phyloP scores from a whole-genome alignment of 1,284 basidiomycete genomes.

The Phlebopus sp. region DNA sequence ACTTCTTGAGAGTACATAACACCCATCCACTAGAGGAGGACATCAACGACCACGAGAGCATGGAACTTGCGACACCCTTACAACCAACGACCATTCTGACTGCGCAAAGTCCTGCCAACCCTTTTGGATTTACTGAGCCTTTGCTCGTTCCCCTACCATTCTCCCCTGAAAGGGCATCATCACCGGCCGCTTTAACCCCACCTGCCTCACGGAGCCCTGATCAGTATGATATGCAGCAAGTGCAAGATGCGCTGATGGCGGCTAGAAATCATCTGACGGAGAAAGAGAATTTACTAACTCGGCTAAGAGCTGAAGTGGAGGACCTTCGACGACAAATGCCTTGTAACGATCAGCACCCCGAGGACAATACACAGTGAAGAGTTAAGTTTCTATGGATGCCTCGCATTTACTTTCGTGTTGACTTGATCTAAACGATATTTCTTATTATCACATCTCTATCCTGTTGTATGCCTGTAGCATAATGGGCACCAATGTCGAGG shows the following conservation, averaged over 20 bases:
- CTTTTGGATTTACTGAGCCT: conserved; percentile 1
- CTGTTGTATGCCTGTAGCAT: neutral
- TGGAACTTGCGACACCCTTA: conserved; percentile 60
- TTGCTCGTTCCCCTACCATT: conserved; percentile 22
- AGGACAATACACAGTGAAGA: neutral
- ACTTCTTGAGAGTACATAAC: conserved; percentile 8
- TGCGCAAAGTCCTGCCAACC: neutral
- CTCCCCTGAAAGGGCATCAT: conserved; percentile 21
- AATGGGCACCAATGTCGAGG: neutral
- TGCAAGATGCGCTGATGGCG: conserved; percentile 18
- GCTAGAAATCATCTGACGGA: conserved; percentile 18
- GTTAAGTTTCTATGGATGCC: no score
- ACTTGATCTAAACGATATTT: no score
- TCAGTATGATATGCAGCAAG: conserved; percentile 14
- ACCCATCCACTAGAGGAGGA: conserved; percentile 22
- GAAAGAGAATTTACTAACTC: conserved; percentile 22
- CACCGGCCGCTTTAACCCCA: conserved; percentile 9
- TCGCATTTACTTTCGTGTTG: no score
- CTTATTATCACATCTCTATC: no score
- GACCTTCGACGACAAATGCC: conserved; percentile 10
- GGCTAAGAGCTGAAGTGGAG: conserved; percentile 22
- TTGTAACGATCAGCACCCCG: neutral
- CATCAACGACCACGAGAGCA: conserved; percentile 43
- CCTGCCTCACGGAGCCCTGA: conserved; percentile 5
- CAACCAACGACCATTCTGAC: conserved; percentile 34